A percentile compares a stretch with the other conserved stretches of the same genome.
These are phyloP conservation scores for Pachysandra terminalis DNA, from an alignment of 164 flowering plant species.

Conservation along the genomic window DNA sequence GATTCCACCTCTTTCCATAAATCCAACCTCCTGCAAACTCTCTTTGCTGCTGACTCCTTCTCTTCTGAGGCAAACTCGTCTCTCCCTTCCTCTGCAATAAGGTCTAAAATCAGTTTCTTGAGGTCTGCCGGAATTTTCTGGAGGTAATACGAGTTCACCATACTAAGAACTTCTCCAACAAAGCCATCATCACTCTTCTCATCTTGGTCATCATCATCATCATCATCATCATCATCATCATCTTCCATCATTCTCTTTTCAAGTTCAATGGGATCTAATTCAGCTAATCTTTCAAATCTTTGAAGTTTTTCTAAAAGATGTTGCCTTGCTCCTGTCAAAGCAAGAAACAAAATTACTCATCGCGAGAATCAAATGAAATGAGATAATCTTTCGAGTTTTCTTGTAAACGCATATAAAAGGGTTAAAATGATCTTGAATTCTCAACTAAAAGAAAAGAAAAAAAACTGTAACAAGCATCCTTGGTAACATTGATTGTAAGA, in stretches of 20 bases:
- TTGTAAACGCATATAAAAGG: no score
- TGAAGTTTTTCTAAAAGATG: conserved; percentile 61
- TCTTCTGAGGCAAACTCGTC: conserved; percentile 8
- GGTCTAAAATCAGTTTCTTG: conserved; percentile 49
- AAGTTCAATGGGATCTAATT: conserved; percentile 71
- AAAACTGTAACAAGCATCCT: no score
- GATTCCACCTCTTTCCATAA: conserved; percentile 62
- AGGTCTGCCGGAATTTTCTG: conserved; percentile 36
- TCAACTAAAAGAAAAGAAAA: no score
- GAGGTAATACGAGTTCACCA: conserved; percentile 9
- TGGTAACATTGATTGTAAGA: no score
- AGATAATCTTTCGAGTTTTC: background rate
- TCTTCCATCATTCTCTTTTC: conserved; percentile 59
- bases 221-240: conserved; percentile 31
- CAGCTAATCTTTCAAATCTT: conserved; percentile 70
- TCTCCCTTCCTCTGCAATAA: conserved; percentile 47
- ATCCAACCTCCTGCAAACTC: conserved; percentile 54
- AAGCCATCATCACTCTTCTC: conserved; percentile 18
- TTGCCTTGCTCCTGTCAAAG: conserved; percentile 59
- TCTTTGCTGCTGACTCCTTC: conserved; percentile 27
- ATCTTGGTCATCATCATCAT: conserved; percentile 5
- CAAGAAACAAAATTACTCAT: background rate
- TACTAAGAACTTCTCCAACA: conserved; percentile 22
- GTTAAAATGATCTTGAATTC: no score
- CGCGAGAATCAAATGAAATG: background rate